Evolutionary conservation across 2,329 filamentous ascomycete species (phyloP).

Genomic region (Venturia effusa): DNA sequence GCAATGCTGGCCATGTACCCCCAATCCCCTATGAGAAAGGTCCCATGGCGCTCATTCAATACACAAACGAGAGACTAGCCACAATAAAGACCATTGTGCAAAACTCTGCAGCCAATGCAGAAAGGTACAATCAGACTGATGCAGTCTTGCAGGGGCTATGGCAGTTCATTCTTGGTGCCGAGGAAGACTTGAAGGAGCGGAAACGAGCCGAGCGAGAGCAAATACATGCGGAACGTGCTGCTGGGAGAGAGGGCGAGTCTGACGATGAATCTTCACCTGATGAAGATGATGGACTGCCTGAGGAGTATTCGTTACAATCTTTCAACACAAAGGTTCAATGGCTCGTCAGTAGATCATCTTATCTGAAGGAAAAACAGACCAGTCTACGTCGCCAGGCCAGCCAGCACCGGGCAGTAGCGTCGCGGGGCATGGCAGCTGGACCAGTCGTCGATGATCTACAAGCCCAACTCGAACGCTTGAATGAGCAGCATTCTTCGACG

Average conservation of each 20-base stretch:
- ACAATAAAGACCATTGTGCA: slow-evolving; percentile 23
- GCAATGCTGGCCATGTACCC: not conserved
- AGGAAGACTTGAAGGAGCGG: slow-evolving; percentile 29
- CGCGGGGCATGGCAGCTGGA: slow-evolving; percentile 37
- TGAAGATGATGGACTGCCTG: slow-evolving; percentile 39
- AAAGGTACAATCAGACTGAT: slow-evolving; percentile 5
- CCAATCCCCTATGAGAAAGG: slow-evolving; percentile 20
- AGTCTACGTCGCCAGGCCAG: slow-evolving; percentile 88
- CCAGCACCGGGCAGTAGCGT: slow-evolving; percentile 83
- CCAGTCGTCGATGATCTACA: slow-evolving; percentile 2
- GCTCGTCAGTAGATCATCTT: slow-evolving; percentile 65
- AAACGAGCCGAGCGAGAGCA: slow-evolving; percentile 24
- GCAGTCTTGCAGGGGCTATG: slow-evolving; percentile 31
- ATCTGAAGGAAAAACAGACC: slow-evolving; percentile 75
- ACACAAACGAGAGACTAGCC: slow-evolving; percentile 52
- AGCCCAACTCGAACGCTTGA: slow-evolving; percentile 5
- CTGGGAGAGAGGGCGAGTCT: slow-evolving; percentile 41
- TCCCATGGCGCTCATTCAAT: slow-evolving; percentile 56
- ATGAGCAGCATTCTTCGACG: slow-evolving; percentile 10
- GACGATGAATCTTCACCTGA: slow-evolving; percentile 51
- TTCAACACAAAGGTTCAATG: slow-evolving; percentile 72
- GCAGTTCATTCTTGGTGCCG: slow-evolving; percentile 38
- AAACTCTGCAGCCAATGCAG: slow-evolving; percentile 17
- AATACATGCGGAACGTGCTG: slow-evolving; percentile 27
- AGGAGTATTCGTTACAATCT: slow-evolving; percentile 60